phyloP scores from a whole-genome alignment of 176 grass and related monocot species.

The bread wheat (Triticum aestivum) region DNA sequence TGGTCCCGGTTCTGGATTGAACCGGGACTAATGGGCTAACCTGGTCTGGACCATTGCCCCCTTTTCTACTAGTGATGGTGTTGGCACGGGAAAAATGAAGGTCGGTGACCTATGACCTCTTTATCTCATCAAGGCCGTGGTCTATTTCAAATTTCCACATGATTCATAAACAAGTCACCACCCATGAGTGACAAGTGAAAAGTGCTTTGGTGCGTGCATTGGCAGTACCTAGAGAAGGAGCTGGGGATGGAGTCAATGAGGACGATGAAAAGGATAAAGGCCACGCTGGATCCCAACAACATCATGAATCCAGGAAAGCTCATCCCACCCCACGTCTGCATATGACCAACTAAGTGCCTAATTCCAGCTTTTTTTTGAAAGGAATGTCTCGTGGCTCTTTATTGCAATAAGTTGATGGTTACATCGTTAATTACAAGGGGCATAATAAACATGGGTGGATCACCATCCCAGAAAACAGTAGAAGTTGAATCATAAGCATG shows the following conservation, averaged over 20 bases:
- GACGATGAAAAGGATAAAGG: slow-evolving; percentile 99
- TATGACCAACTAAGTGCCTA: slow-evolving; percentile 16
- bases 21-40: no score
- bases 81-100: slow-evolving; percentile 98
- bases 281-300: slow-evolving; percentile 78
- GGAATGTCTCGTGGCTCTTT: no score
- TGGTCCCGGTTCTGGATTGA: no score
- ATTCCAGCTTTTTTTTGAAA: background rate
- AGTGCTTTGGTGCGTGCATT: background rate
- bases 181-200: background rate
- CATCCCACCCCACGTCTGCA: slow-evolving; percentile 89
- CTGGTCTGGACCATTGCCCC: no score
- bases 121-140: background rate
- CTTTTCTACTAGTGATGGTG: slow-evolving; percentile 24
- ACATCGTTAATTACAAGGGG: no score
- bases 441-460: no score
- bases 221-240: slow-evolving; percentile 96
- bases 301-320: slow-evolving; percentile 98
- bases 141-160: background rate
- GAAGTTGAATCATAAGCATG: no score
- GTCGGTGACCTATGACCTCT: slow-evolving; percentile 35
- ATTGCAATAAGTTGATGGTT: no score
- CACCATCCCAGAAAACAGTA: no score
- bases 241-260: slow-evolving; percentile 80
- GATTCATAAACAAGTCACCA: background rate